A percentile compares a stretch with the other conserved stretches of the same genome.
These are phyloP conservation scores for Pseudodiploospora longispora DNA, from an alignment of 2,329 filamentous ascomycete genomes.

Conservation along the genomic window DNA sequence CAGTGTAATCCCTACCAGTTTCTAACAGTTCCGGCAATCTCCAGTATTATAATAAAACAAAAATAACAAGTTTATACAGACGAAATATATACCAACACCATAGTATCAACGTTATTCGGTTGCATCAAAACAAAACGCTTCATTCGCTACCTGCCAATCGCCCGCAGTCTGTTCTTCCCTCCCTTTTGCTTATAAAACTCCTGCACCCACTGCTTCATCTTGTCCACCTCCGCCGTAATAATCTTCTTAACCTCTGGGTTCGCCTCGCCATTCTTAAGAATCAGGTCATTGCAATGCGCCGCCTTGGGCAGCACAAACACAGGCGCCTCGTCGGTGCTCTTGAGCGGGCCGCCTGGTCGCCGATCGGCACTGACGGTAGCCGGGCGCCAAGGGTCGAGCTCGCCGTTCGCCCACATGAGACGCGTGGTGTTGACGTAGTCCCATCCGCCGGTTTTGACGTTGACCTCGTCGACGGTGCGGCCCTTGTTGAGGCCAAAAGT, in stretches of 20 bases:
- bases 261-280: slow-evolving; percentile 33
- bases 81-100: too few species aligned
- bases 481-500: slow-evolving; percentile 39
- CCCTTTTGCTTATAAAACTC: slow-evolving; percentile 32
- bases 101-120: too few species aligned
- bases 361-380: slow-evolving; percentile 43
- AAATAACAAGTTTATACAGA: too few species aligned
- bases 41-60: too few species aligned
- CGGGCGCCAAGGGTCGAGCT: slow-evolving; percentile 53
- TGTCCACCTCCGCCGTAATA: slow-evolving; percentile 34
- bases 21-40: too few species aligned
- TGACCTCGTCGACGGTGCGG: slow-evolving; percentile 39
- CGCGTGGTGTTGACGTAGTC: slow-evolving; percentile 39
- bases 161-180: not conserved
- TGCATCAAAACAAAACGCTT: too few species aligned
- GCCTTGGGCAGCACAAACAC: slow-evolving; percentile 45
- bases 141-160: too few species aligned
- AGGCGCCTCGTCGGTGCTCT: slow-evolving; percentile 37
- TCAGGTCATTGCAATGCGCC: slow-evolving; percentile 48
- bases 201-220: slow-evolving; percentile 45
- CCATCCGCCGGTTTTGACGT: slow-evolving; percentile 49
- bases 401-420: slow-evolving; percentile 50
- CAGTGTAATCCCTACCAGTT: too few species aligned
- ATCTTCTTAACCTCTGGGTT: slow-evolving; percentile 24
- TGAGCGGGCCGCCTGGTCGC: slow-evolving; percentile 46